Evolutionary conservation across 495 filamentous ascomycete genomes (phyloP).

Genomic region (Podospora fimiseda): DNA sequence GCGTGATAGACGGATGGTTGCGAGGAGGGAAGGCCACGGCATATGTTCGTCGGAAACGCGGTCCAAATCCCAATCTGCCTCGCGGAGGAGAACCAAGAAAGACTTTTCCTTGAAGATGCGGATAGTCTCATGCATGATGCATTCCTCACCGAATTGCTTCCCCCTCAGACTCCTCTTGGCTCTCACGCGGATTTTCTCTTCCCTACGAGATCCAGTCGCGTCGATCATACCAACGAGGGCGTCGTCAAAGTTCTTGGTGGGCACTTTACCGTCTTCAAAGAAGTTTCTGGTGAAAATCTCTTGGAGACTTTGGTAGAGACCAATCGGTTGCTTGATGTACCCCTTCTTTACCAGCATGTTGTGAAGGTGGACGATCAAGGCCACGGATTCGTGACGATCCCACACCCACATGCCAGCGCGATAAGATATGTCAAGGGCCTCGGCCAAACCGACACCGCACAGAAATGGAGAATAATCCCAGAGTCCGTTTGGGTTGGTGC

Average conservation of each 20-base stretch:
- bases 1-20: background rate
- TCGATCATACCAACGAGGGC: background rate
- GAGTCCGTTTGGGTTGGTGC: constrained; percentile 39
- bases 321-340: constrained; percentile 27
- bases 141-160: too few species aligned
- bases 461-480: constrained; percentile 48
- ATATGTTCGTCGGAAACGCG: background rate
- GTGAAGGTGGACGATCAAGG: constrained; percentile 32
- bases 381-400: constrained; percentile 23
- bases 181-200: too few species aligned
- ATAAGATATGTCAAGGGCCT: constrained; percentile 35
- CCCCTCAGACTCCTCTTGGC: too few species aligned
- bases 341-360: constrained; percentile 40
- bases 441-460: constrained; percentile 39
- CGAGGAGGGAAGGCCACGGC: background rate
- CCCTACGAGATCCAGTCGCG: too few species aligned
- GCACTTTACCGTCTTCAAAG: constrained; percentile 27
- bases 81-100: background rate
- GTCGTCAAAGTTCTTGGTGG: constrained; percentile 23
- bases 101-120: background rate
- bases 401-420: constrained; percentile 26
- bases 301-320: constrained; percentile 4
- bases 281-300: constrained; percentile 12
- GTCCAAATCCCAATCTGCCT: background rate
- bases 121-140: too few species aligned